These are phyloP conservation scores for Golubevia sp. DNA, from an alignment of 1,284 basidiomycete genomes.

Conservation along the genomic window DNA sequence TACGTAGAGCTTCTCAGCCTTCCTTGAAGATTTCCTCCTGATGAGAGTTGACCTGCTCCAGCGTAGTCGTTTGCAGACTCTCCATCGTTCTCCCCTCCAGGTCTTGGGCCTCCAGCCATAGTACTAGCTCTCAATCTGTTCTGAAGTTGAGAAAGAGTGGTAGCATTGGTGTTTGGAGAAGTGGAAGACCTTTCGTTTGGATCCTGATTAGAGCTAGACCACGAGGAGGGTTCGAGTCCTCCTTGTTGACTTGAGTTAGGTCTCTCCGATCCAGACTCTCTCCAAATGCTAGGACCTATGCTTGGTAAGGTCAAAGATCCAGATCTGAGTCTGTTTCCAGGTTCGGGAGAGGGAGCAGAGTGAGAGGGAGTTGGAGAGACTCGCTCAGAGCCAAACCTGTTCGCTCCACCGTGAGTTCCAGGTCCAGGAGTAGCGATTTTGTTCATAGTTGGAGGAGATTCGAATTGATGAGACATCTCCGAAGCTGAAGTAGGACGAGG, in stretches of 20 bases:
- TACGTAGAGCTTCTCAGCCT: not conserved
- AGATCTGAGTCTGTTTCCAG: constrained; percentile 21
- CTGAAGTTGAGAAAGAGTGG: not conserved
- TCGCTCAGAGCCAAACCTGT: too few relatives aligned
- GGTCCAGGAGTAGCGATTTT: too few relatives aligned
- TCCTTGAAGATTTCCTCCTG: not conserved
- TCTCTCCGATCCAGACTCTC: not conserved
- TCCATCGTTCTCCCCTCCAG: not conserved
- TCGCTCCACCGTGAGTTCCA: too few relatives aligned
- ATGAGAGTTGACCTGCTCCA: not conserved
- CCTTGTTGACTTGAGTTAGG: not conserved
- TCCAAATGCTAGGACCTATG: constrained; percentile 10
- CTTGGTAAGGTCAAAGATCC: constrained; percentile 27
- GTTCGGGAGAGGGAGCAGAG: not conserved
- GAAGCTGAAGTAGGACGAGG: too few relatives aligned
- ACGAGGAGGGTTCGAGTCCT: not conserved
- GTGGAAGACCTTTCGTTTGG: not conserved
- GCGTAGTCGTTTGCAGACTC: too few relatives aligned
- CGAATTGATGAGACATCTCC: too few relatives aligned
- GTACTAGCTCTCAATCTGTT: not conserved
- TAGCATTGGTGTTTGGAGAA: not conserved
- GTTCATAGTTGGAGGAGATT: too few relatives aligned
- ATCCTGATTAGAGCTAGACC: too few relatives aligned
- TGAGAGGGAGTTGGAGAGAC: not conserved
- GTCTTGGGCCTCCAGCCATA: not conserved